Conservation (phyloP, 1,139 yeast genomes). For the Lipomyces yarrowii region DNA sequence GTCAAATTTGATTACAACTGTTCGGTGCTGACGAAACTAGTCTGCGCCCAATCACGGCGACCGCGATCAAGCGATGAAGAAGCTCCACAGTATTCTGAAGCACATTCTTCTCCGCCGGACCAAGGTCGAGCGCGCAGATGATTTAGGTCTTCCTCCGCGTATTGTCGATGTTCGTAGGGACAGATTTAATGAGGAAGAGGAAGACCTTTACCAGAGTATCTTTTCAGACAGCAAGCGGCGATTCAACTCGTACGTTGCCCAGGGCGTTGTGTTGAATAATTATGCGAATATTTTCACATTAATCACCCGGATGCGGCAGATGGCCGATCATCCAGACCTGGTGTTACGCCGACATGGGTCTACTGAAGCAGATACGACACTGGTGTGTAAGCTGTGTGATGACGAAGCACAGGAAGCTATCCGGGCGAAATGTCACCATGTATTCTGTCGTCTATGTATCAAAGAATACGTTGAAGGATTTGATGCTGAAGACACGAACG, state of each 20-base stretch:
- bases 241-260: conserved; percentile 84
- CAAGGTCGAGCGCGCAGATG: conserved; percentile 94
- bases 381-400: conserved; percentile 90
- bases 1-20: background rate
- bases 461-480: conserved; percentile 86
- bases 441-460: conserved; percentile 88
- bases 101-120: conserved; percentile 93
- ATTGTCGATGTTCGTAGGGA: conserved; percentile 86
- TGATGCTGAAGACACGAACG: conserved; percentile 55
- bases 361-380: conserved; percentile 54
- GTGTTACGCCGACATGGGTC: conserved; percentile 64
- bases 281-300: conserved; percentile 81
- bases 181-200: conserved; percentile 88
- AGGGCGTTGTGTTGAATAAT: conserved; percentile 91
- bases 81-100: conserved; percentile 69
- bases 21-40: conserved; percentile 40
- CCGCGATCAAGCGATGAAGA: conserved; percentile 63
- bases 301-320: conserved; percentile 94
- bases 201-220: conserved; percentile 82
- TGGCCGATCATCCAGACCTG: conserved; percentile 97
- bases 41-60: conserved; percentile 83
- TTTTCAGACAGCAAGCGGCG: conserved; percentile 85
- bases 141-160: conserved; percentile 93
- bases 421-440: conserved; percentile 89
- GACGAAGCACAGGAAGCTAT: conserved; percentile 98